A percentile compares a stretch with the other conserved stretches of the same genome.
Conservation (phyloP, 1,139 yeast genomes). For the Kluyveromyces sp. region DNA sequence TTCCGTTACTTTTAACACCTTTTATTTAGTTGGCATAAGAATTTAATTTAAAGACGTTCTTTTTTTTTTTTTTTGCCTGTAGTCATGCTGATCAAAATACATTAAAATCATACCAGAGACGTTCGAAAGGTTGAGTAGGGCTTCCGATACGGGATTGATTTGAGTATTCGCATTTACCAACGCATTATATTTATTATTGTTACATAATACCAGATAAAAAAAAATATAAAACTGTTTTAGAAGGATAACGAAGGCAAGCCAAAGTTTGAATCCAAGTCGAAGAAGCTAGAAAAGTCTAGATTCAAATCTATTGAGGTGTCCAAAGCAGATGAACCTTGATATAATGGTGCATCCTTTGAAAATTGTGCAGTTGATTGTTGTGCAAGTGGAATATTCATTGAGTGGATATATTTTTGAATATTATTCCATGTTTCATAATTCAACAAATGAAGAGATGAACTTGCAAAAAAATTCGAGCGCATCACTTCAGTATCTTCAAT, state of each 20-base stretch:
- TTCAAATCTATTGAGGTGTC: not conserved
- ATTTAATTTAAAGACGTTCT: too few species aligned
- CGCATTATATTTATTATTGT: too few species aligned
- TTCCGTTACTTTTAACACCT: too few species aligned
- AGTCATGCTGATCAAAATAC: too few species aligned
- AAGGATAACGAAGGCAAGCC: constrained; percentile 5
- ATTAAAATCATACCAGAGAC: too few species aligned
- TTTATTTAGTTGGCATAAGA: too few species aligned
- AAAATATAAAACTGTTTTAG: not conserved
- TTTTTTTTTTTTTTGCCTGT: too few species aligned
- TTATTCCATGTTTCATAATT: not conserved
- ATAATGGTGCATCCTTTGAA: not conserved
- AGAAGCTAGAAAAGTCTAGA: constrained; percentile 2
- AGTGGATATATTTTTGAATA: not conserved
- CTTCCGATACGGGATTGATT: too few species aligned
- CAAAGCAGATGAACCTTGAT: not conserved
- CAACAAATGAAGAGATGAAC: constrained; percentile 1
- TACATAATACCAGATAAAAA: not conserved
- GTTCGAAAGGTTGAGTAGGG: too few species aligned
- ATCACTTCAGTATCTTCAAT: constrained; percentile 1
- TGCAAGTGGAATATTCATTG: not conserved
- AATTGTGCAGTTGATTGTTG: not conserved
- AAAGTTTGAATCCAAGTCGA: not conserved
- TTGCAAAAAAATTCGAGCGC: constrained; percentile 1
- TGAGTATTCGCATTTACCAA: too few species aligned